Evolutionary conservation across 2,329 filamentous ascomycete species (phyloP).

Genomic region (Proliferodiscus dingleyae): DNA sequence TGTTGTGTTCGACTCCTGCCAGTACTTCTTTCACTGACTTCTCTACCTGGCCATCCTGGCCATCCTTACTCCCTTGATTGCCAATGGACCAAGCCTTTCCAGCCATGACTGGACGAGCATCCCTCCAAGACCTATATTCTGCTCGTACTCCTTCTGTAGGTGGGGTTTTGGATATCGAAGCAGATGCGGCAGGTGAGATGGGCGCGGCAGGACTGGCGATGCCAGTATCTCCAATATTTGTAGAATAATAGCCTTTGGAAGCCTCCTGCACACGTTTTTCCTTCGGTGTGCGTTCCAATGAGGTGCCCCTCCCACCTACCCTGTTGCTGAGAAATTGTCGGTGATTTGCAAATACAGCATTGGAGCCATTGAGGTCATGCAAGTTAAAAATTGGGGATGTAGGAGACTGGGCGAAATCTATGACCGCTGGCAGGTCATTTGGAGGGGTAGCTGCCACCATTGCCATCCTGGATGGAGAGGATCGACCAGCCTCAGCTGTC

Average conservation of each 20-base stretch:
- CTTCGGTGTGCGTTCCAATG: conserved; percentile 39
- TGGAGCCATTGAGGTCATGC: conserved; percentile 33
- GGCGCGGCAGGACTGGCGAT: conserved; percentile 25
- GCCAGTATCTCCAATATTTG: conserved; percentile 33
- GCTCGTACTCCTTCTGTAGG: conserved; percentile 30
- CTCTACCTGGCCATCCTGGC: conserved; percentile 57
- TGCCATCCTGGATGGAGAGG: conserved; percentile 13
- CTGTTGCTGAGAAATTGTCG: conserved; percentile 32
- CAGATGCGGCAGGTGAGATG: conserved; percentile 14
- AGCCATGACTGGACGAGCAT: conserved; percentile 25
- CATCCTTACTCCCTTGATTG: conserved; percentile 46
- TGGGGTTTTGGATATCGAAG: conserved; percentile 23
- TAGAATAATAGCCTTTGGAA: conserved; percentile 26
- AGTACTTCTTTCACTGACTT: conserved; percentile 60
- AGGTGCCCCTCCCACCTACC: conserved; percentile 33
- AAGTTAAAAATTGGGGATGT: conserved; percentile 15
- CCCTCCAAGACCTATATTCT: conserved; percentile 32
- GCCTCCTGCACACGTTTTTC: conserved; percentile 35
- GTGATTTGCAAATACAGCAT: conserved; percentile 33
- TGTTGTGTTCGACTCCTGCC: conserved; percentile 56
- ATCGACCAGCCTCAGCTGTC: conserved; percentile 4
- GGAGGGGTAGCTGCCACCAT: conserved; percentile 9
- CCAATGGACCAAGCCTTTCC: conserved; percentile 64
- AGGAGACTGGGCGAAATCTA: conserved; percentile 16
- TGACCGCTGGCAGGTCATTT: conserved; percentile 7